A percentile compares a stretch with the other conserved stretches of the same genome.
These are phyloP conservation scores for Protomyces inundatus DNA, from an alignment of 1,139 yeast species.

Conservation along the genomic window DNA sequence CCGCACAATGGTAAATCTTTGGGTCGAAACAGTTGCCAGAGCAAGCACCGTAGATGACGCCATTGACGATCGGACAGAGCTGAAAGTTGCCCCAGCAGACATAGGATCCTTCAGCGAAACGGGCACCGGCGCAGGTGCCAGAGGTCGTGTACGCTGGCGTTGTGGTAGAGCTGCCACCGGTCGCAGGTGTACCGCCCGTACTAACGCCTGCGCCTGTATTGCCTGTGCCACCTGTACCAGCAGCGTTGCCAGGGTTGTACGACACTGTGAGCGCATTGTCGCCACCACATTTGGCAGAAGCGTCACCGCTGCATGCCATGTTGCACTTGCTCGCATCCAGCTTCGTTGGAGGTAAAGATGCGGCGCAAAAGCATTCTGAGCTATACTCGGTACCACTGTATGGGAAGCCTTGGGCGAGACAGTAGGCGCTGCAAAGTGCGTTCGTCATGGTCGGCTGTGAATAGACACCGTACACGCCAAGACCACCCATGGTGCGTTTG, in stretches of 20 bases:
- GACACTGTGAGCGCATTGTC: conserved; percentile 14
- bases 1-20: conserved; percentile 1
- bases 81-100: conserved; percentile 15
- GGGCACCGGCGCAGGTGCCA: conserved; percentile 7
- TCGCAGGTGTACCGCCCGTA: not conserved
- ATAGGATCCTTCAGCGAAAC: conserved; percentile 3
- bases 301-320: conserved; percentile 25
- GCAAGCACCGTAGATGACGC: conserved; percentile 4
- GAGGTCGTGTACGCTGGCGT: conserved; percentile 10
- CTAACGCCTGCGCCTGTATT: not conserved
- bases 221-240: not conserved
- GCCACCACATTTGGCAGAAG: conserved; percentile 13
- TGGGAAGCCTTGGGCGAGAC: conserved; percentile 20
- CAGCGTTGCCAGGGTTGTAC: conserved; percentile 10
- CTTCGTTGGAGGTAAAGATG: conserved; percentile 14
- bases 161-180: not conserved
- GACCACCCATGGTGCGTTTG: conserved; percentile 20
- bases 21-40: conserved; percentile 18
- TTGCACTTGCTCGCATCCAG: conserved; percentile 10
- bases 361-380: conserved; percentile 25
- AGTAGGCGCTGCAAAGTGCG: conserved; percentile 6
- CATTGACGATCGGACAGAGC: conserved; percentile 8
- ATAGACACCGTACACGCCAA: conserved; percentile 15
- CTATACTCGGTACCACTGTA: conserved; percentile 26
- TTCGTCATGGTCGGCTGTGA: conserved; percentile 18